Conservation (phyloP, 1,139 yeast genomes). For the Saccharomyces pastorianus region DNA sequence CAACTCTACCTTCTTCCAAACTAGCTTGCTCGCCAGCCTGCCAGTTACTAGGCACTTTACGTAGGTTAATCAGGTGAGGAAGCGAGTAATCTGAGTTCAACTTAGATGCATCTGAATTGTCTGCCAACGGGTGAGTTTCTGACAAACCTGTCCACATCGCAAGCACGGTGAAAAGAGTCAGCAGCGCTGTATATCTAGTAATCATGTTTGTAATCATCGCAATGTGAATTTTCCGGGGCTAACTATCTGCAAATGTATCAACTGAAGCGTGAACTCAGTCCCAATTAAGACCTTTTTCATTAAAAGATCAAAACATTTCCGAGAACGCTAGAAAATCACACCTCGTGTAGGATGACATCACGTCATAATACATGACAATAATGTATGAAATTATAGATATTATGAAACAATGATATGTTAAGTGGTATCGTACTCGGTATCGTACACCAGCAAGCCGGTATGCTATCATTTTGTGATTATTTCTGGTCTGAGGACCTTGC, state of each 20-base stretch:
- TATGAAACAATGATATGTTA: neutral
- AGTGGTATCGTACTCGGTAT: neutral
- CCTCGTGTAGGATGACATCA: neutral
- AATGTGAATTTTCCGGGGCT: neutral
- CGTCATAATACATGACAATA: neutral
- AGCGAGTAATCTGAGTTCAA: slow-evolving; percentile 28
- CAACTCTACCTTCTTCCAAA: slow-evolving; percentile 36
- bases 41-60: slow-evolving; percentile 27
- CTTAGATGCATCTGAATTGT: neutral
- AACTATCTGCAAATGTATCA: neutral
- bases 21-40: slow-evolving; percentile 26
- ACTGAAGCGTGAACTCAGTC: neutral
- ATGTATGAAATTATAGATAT: neutral
- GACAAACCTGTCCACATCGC: neutral
- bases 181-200: neutral
- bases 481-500: slow-evolving; percentile 71
- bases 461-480: slow-evolving; percentile 63
- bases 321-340: neutral
- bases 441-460: slow-evolving; percentile 10
- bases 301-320: neutral
- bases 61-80: slow-evolving; percentile 29
- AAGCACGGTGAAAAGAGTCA: neutral
- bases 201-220: neutral
- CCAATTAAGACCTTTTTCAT: neutral
- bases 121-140: neutral